Percentiles rank a stretch among this genome's conserved stretches.
phyloP scores from a whole-genome alignment of 2,329 filamentous ascomycete genomes.

The Ceratocystis colombiana region DNA sequence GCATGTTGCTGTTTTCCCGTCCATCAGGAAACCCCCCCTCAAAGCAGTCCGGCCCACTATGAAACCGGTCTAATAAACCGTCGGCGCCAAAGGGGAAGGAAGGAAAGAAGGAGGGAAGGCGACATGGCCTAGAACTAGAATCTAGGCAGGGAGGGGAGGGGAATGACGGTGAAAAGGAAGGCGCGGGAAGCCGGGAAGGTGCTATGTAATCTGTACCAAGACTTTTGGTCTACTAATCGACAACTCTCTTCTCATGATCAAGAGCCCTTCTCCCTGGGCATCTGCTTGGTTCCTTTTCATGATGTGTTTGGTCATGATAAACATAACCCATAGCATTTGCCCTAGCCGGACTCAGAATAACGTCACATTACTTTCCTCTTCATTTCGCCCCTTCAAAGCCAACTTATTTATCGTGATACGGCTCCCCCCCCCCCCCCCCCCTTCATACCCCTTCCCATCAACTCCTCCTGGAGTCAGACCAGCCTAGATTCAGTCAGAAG shows the following conservation, averaged over 20 bases:
- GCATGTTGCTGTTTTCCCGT: not conserved
- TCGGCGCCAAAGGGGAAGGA: not conserved
- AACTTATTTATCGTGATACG: not conserved
- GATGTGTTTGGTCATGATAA: not conserved
- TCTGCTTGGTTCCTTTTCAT: not conserved
- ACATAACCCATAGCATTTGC: not conserved
- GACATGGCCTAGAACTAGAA: not conserved
- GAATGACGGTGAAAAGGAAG: not conserved
- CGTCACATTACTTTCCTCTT: not conserved
- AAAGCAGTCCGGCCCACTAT: not conserved
- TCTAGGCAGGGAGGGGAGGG: not conserved
- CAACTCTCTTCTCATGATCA: not conserved
- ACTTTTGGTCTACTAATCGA: not conserved
- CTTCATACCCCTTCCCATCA: not conserved
- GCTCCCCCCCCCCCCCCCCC: not conserved
- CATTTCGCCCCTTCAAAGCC: not conserved
- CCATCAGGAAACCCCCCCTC: not conserved
- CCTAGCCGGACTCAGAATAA: not conserved
- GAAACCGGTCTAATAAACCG: constrained; percentile 15
- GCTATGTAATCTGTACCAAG: not conserved
- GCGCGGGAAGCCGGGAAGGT: not conserved
- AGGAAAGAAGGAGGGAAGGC: not conserved
- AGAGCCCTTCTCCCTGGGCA: not conserved
- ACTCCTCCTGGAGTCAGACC: not conserved
- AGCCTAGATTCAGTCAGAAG: not conserved